These are phyloP conservation scores for Pythium rishiriense DNA, from an alignment of 352 stramenopile species.

Conservation along the genomic window DNA sequence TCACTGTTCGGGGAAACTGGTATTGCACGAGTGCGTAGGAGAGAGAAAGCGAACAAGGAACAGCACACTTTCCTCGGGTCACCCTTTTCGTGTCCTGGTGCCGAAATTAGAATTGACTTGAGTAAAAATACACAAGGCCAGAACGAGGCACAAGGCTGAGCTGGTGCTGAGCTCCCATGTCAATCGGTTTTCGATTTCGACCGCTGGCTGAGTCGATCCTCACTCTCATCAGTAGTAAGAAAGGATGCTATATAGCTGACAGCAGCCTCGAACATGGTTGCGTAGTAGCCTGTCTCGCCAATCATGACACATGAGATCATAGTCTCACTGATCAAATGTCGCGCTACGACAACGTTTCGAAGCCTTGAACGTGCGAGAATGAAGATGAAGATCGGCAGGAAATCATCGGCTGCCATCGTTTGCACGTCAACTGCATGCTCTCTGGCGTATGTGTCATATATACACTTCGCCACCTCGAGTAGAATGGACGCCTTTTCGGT, in stretches of 20 bases:
- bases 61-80: background rate
- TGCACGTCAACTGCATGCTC: conserved; percentile 40
- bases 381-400: conserved; percentile 83
- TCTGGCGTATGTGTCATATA: conserved; percentile 59
- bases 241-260: conserved; percentile 68
- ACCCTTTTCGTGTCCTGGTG: conserved; percentile 20
- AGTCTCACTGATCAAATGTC: conserved; percentile 73
- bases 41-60: background rate
- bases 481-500: conserved; percentile 67
- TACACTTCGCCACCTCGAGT: conserved; percentile 66
- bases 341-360: conserved; percentile 56
- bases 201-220: background rate
- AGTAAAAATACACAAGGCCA: conserved; percentile 13
- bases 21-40: background rate
- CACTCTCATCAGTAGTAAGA: conserved; percentile 11
- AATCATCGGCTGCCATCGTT: conserved; percentile 72
- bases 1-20: background rate
- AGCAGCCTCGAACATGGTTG: conserved; percentile 75
- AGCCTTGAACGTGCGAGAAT: conserved; percentile 52
- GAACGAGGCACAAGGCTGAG: background rate
- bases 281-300: conserved; percentile 79
- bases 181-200: background rate
- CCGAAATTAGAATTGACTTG: background rate
- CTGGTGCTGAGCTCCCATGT: too few species aligned
- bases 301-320: conserved; percentile 79